A percentile compares a stretch with the other conserved stretches of the same genome.
Evolutionary conservation across 768 basidiomycete species (phyloP).

Genomic region (Punctularia strigosozonata): DNA sequence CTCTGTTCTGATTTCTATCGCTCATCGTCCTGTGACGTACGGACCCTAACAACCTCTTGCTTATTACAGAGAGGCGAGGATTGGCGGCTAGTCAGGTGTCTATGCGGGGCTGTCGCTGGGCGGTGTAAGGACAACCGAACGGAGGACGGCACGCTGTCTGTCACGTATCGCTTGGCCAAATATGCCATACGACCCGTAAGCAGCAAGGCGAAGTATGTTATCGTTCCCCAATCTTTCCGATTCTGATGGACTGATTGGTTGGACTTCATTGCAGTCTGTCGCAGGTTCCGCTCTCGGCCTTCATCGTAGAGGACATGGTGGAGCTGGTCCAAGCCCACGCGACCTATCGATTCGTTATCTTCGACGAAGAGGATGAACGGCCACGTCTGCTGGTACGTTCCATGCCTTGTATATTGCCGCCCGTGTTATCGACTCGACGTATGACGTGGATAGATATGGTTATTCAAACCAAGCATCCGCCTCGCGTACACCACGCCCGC

Average conservation of each 20-base stretch:
- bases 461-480: slow-evolving; percentile 85
- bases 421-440: slow-evolving; percentile 1
- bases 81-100: slow-evolving; percentile 57
- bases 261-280: slow-evolving; percentile 19
- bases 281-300: slow-evolving; percentile 66
- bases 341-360: slow-evolving; percentile 80
- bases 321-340: slow-evolving; percentile 90
- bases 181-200: slow-evolving; percentile 71
- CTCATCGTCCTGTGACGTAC: slow-evolving; percentile 5
- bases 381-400: slow-evolving; percentile 65
- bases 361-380: slow-evolving; percentile 78
- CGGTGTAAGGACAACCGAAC: slow-evolving; percentile 39
- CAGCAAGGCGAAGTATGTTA: slow-evolving; percentile 10
- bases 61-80: slow-evolving; percentile 40
- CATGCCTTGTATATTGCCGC: neutral
- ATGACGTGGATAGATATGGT: slow-evolving; percentile 56
- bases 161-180: slow-evolving; percentile 67
- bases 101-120: slow-evolving; percentile 78
- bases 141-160: slow-evolving; percentile 18
- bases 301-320: slow-evolving; percentile 82
- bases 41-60: slow-evolving; percentile 4
- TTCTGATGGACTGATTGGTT: neutral
- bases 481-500: slow-evolving; percentile 57
- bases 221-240: slow-evolving; percentile 1
- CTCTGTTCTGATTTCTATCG: slow-evolving; percentile 5